Evolutionary conservation across 108 stramenopile genomes (phyloP).

Genomic region (Fragilaria radians): DNA sequence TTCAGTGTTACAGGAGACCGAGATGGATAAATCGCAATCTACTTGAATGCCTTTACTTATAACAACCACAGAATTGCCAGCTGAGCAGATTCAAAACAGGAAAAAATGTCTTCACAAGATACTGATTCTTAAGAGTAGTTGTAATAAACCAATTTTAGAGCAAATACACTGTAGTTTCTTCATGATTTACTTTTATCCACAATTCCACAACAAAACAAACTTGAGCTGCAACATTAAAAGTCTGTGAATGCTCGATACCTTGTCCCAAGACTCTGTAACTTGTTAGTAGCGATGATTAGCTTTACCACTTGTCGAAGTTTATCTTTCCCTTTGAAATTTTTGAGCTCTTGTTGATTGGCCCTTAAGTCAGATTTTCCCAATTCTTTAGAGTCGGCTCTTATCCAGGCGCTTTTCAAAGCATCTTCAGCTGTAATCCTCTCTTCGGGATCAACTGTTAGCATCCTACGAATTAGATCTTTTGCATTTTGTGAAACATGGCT

Average conservation of each 20-base stretch:
- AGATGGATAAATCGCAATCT: too few relatives aligned
- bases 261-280: conserved; percentile 23
- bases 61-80: too few relatives aligned
- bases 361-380: conserved; percentile 24
- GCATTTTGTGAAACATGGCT: conserved; percentile 67
- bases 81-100: too few relatives aligned
- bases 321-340: conserved; percentile 27
- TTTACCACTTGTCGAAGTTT: conserved; percentile 32
- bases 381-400: conserved; percentile 21
- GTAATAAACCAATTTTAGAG: too few relatives aligned
- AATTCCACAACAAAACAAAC: not conserved
- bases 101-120: too few relatives aligned
- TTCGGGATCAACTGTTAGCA: conserved; percentile 79
- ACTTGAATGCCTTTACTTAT: too few relatives aligned
- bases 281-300: conserved; percentile 33
- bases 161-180: too few relatives aligned
- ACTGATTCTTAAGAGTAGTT: too few relatives aligned
- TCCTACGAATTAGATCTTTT: conserved; percentile 68
- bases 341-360: conserved; percentile 36
- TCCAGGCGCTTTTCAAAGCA: conserved; percentile 78
- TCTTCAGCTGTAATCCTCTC: conserved; percentile 62
- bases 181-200: too few relatives aligned
- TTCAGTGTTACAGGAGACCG: too few relatives aligned
- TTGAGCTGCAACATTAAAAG: too few relatives aligned
- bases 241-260: not conserved